Evolutionary conservation across 495 filamentous ascomycete species (phyloP), one percentile per base, ranked within the genome.

Genomic region (Neurospora sp.): DNA sequence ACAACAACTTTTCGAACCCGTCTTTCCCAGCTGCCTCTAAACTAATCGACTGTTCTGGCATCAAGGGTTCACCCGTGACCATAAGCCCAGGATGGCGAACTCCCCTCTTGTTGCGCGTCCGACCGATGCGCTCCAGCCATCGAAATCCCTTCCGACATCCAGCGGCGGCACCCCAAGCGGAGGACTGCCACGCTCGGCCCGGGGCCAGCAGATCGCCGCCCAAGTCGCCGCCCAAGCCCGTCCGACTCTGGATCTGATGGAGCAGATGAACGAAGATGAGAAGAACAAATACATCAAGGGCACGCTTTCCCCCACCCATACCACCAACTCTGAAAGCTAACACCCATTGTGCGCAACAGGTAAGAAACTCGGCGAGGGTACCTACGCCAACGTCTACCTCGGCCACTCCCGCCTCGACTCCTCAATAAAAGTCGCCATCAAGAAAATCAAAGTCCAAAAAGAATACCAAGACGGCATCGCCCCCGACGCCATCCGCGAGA

Each of bases 361-460:
- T 79, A 91, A 91, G 78, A 96, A 95, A 79, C 87, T 99, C 73
- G 96, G 96, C 78, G 93, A 97, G 82, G 96, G 96, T 79, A 98
- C 96, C 71, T 99, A 98, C 79, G 96, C 96, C 73, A 91, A 94
- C 76, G 96, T 99, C 74, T 98, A 93, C 85, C 88, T 93, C 18
- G 96, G 94, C 69, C 91, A 93, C 80, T 84, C 93, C 53, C 87
- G 88, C 69, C 77, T 77, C 75, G 89, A 94, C 75, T 91, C 92
- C 1, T 85, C 86, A 18, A 83, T 86, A 11, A 85, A 88, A 35
- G 92, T 99, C 65, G 96, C 96, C 71, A 98, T 99, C 80, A 99
- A 99, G 79, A 98, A 98, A 84, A 97, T 99, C 84, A 98, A 98
- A 81, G 87, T 97, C 76, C 93, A 94, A 78, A 88, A 90, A 16